Conservation (phyloP, 371 early-diverging fungal species). For the Funneliformis caledonium region DNA sequence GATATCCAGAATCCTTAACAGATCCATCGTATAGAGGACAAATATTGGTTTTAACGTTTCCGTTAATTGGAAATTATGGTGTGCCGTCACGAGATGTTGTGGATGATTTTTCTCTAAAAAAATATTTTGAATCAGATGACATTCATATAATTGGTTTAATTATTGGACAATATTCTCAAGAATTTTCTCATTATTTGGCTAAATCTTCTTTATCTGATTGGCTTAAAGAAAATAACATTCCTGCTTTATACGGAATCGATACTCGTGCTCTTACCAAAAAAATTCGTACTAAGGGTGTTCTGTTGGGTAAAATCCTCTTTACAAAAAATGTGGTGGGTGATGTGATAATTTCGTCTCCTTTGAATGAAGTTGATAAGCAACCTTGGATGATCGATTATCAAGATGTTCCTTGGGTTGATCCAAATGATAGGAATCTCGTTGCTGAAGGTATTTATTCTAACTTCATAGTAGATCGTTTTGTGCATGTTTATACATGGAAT, state of each 20-base stretch:
- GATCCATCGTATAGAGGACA: slow-evolving; percentile 97
- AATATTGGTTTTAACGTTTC: slow-evolving; percentile 94
- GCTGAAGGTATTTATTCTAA: slow-evolving; percentile 62
- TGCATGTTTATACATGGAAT: background rate
- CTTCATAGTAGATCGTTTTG: background rate
- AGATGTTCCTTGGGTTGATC: slow-evolving; percentile 89
- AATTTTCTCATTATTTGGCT: slow-evolving; percentile 92
- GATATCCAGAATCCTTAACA: slow-evolving; percentile 95
- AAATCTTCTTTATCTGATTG: slow-evolving; percentile 82
- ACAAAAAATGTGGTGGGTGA: slow-evolving; percentile 56
- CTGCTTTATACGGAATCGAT: slow-evolving; percentile 92
- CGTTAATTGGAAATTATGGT: slow-evolving; percentile 95
- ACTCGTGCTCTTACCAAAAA: slow-evolving; percentile 93
- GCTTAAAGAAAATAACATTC: slow-evolving; percentile 87
- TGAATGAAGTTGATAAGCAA: slow-evolving; percentile 16
- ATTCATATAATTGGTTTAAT: slow-evolving; percentile 92
- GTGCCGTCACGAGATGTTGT: slow-evolving; percentile 83
- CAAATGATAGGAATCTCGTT: slow-evolving; percentile 90
- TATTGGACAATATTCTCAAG: slow-evolving; percentile 87
- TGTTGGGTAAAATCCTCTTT: slow-evolving; percentile 84
- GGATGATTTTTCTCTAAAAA: slow-evolving; percentile 72
- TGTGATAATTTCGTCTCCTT: slow-evolving; percentile 34
- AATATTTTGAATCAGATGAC: slow-evolving; percentile 89
- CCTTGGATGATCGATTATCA: slow-evolving; percentile 72
- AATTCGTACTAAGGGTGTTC: slow-evolving; percentile 88